phyloP scores from a whole-genome alignment of 2,329 filamentous ascomycete species.

The Ascochyta rabiei region DNA sequence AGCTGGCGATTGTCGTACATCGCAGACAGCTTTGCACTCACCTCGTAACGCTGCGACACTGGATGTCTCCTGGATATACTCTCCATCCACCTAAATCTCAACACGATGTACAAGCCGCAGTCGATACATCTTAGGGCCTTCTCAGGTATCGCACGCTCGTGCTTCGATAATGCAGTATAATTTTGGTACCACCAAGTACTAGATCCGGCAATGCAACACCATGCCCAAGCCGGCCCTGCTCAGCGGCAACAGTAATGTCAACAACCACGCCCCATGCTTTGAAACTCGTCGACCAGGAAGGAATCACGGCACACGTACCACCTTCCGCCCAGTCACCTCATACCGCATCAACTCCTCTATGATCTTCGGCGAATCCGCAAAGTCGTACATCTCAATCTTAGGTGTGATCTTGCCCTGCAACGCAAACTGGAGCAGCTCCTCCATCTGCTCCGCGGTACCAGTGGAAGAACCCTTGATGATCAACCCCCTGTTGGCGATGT shows the following conservation, averaged over 20 bases:
- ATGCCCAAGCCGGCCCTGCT: no score
- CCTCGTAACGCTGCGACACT: neutral
- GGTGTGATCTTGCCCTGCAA: conserved; percentile 51
- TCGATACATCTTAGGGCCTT: neutral
- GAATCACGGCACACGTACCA: conserved; percentile 38
- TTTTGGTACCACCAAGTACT: no score
- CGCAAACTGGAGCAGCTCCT: conserved; percentile 53
- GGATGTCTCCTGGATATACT: neutral
- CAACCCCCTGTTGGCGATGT: conserved; percentile 54
- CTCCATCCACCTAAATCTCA: neutral
- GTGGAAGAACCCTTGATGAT: conserved; percentile 56
- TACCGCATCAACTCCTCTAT: conserved; percentile 42
- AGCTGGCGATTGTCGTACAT: neutral
- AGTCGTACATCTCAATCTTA: conserved; percentile 46
- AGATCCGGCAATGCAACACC: neutral
- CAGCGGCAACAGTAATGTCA: neutral
- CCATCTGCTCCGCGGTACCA: conserved; percentile 54
- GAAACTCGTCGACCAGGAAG: neutral
- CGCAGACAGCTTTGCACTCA: neutral
- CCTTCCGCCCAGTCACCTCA: conserved; percentile 46
- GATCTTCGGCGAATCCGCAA: conserved; percentile 44
- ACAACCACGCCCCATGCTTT: neutral
- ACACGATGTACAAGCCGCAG: neutral
- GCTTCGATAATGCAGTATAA: no score
- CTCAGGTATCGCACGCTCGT: neutral